Evolutionary conservation across 306 rosid genomes (phyloP).

Genomic region (Benincasa hispida): DNA sequence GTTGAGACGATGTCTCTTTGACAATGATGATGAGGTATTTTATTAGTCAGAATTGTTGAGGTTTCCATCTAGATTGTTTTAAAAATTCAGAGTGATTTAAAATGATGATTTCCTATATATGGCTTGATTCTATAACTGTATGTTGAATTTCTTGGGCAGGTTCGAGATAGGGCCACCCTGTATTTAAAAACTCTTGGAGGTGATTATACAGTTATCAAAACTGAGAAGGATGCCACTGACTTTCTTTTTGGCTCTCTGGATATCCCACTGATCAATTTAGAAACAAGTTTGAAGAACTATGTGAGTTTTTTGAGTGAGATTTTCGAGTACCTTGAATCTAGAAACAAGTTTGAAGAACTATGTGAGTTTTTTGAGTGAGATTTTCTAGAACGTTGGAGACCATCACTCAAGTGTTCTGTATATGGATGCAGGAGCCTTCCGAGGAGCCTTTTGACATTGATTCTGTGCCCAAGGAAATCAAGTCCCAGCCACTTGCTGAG

Average conservation of each 20-base stretch:
- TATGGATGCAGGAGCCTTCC: slow-evolving; percentile 65
- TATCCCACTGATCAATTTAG: slow-evolving; percentile 78
- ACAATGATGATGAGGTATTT: slow-evolving; percentile 88
- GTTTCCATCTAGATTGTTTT: background rate
- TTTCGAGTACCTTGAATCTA: slow-evolving; percentile 30
- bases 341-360: slow-evolving; percentile 80
- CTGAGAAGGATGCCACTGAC: slow-evolving; percentile 50
- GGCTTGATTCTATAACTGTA: background rate
- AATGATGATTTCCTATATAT: background rate
- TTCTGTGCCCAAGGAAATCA: slow-evolving; percentile 75
- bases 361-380: slow-evolving; percentile 29
- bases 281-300: slow-evolving; percentile 72
- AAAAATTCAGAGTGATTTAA: background rate
- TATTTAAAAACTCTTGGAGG: slow-evolving; percentile 78
- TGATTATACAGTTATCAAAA: slow-evolving; percentile 59
- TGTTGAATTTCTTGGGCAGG: slow-evolving; percentile 29
- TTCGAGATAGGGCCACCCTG: slow-evolving; percentile 96
- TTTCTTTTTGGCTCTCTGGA: slow-evolving; percentile 87
- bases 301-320: slow-evolving; percentile 28
- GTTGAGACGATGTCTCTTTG: slow-evolving; percentile 81
- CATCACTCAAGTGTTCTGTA: slow-evolving; percentile 20
- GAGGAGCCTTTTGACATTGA: slow-evolving; percentile 78
- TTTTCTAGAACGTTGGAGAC: slow-evolving; percentile 6
- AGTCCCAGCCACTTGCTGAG: slow-evolving; percentile 82
- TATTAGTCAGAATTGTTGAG: background rate